Conservation (phyloP, 2,329 filamentous ascomycete species). For the Ceratocystis cacaofunesta region DNA sequence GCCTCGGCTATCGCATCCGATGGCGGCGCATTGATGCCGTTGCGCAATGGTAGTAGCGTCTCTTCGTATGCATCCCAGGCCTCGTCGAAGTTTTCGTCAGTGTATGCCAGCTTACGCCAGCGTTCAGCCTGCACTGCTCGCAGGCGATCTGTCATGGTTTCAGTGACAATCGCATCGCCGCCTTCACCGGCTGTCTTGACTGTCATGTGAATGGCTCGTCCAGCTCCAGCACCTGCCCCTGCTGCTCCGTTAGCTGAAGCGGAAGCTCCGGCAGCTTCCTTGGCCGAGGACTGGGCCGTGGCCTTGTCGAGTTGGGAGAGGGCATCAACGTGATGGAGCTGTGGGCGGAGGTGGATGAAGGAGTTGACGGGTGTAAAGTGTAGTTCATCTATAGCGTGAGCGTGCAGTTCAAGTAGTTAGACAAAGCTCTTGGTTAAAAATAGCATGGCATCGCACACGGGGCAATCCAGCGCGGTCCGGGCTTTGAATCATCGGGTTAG, state of each 20-base stretch:
- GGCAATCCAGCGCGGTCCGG: too few species aligned
- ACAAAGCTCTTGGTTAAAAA: not conserved
- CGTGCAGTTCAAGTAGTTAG: not conserved
- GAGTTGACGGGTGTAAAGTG: conserved; percentile 74
- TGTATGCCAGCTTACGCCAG: conserved; percentile 68
- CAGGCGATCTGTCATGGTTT: conserved; percentile 63
- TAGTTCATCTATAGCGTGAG: conserved; percentile 50
- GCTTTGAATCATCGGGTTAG: too few species aligned
- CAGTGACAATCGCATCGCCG: conserved; percentile 42
- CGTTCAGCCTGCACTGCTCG: conserved; percentile 64
- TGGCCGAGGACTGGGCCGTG: conserved; percentile 27
- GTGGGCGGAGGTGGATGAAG: conserved; percentile 76
- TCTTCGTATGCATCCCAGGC: conserved; percentile 65
- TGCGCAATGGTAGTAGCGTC: conserved; percentile 36
- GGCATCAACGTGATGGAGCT: conserved; percentile 87
- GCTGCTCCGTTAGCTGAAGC: conserved; percentile 26
- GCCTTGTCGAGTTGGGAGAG: conserved; percentile 51
- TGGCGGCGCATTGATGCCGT: conserved; percentile 10
- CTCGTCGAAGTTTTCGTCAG: conserved; percentile 62
- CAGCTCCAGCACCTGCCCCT: conserved; percentile 30
- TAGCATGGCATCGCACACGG: not conserved
- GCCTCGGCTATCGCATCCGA: not conserved
- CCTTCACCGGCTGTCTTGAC: conserved; percentile 62
- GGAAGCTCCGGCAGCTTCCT: conserved; percentile 18
- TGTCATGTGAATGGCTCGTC: conserved; percentile 72